Evolutionary conservation across 2,329 filamentous ascomycete genomes (phyloP), one percentile per base, ranked within the genome.

Genomic region (Botrytis pseudocinerea): DNA sequence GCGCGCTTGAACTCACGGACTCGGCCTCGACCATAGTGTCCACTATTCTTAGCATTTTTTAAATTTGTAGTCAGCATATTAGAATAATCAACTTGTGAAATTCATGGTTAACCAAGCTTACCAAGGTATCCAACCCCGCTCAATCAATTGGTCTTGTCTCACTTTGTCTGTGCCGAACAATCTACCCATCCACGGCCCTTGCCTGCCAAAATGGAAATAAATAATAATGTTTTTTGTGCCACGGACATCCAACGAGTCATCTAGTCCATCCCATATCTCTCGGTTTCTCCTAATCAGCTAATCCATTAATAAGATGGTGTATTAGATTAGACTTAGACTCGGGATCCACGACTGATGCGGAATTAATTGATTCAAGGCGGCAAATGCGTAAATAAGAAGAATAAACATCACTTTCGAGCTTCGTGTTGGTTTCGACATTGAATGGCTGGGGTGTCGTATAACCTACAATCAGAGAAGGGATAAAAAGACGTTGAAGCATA

Each of bases 321-420:
- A 46, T 48, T 66, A 28, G 22, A 59, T 59, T 59, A 16, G 48
- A 54, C n/a, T 54, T 72, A 73, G 65, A 66, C n/a, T 63, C 65
- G 66, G 71, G 20, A 62, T 35, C 22, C 35, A 62, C 16, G 54
- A 51, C 65, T 44, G 44, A 51, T 59, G 28, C 25, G 54, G 48
- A 46, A 63, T 57, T 57, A 69, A 42, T 57, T 57, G 48, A 73
- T 70, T 76, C 73, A 46, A 75, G 75, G 78, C 77, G 77, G 78
- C 76, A 76, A 76, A 70, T 73, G 78, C 78, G 78, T 78, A 77
- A 77, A 73, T 22, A 74, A 54, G 62, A n/a, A 66, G 60, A 51
- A 71, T 66, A 51, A 54, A 61, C 12, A 38, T 35, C 35, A 22
- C 35, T 40, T 54, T 48, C 10, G 9, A 68, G 35, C 25, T 57